These are phyloP conservation scores for Trichosanthes truncata DNA, from an alignment of 306 rosid genomes.

Conservation along the genomic window DNA sequence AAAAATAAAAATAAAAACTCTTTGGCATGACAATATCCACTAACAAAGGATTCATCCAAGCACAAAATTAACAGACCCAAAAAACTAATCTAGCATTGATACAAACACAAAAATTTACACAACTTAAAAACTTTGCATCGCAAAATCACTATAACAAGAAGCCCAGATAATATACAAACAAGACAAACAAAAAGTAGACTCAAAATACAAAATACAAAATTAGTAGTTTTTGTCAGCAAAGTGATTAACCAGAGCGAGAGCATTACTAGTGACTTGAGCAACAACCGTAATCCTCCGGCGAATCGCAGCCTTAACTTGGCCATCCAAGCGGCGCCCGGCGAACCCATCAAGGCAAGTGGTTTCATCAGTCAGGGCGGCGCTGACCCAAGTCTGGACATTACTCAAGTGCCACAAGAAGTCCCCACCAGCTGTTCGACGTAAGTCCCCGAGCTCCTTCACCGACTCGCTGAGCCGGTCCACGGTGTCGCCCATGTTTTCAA, in stretches of 20 bases:
- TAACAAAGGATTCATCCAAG: neutral
- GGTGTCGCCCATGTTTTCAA: slow-evolving; percentile 57
- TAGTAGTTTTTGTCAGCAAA: slow-evolving; percentile 34
- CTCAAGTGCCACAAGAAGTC: slow-evolving; percentile 67
- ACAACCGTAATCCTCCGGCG: slow-evolving; percentile 31
- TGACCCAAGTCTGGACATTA: slow-evolving; percentile 85
- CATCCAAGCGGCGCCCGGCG: slow-evolving; percentile 29
- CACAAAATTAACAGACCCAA: neutral
- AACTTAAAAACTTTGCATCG: neutral
- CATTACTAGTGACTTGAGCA: slow-evolving; percentile 76
- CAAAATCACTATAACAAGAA: neutral
- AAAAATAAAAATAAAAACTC: too few species aligned
- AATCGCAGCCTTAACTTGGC: slow-evolving; percentile 34
- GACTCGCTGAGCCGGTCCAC: slow-evolving; percentile 50
- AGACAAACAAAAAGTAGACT: neutral
- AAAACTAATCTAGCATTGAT: neutral
- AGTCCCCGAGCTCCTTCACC: slow-evolving; percentile 40
- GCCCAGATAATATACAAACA: neutral
- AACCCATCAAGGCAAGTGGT: slow-evolving; percentile 72
- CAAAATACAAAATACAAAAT: neutral
- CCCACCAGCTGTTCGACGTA: slow-evolving; percentile 28
- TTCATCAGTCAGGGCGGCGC: slow-evolving; percentile 71
- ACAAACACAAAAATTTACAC: neutral
- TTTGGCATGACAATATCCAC: too few species aligned
- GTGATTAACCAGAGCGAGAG: slow-evolving; percentile 63